Conservation (phyloP, 1,284 basidiomycete species). For the Apiotrichum gracile region DNA sequence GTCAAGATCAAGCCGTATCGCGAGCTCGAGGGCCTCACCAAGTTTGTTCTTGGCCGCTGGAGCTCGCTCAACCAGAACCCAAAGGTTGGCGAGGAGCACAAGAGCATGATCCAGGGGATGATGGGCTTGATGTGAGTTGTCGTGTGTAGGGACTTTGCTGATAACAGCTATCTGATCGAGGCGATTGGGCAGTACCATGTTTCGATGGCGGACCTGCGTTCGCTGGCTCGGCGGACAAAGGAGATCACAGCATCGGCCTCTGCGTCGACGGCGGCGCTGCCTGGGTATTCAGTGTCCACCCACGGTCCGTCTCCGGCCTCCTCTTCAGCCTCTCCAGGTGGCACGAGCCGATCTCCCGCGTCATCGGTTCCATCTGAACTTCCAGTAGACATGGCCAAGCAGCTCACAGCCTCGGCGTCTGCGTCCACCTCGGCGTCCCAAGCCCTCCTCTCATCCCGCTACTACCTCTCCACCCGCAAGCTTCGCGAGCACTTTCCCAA, state of each 20-base stretch:
- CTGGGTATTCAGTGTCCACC: constrained; percentile 9
- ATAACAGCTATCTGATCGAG: constrained; percentile 38
- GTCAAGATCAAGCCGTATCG: constrained; percentile 26
- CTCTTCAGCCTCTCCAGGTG: constrained; percentile 12
- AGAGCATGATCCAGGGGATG: constrained; percentile 33
- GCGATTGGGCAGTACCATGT: constrained; percentile 38
- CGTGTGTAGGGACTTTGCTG: neutral
- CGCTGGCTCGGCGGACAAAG: constrained; percentile 25
- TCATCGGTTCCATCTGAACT: constrained; percentile 13
- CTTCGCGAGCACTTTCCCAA: constrained; percentile 29
- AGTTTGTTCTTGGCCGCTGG: constrained; percentile 32
- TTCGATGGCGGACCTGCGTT: constrained; percentile 25
- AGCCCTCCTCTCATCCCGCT: constrained; percentile 29
- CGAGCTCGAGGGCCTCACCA: constrained; percentile 28
- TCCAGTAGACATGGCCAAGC: constrained; percentile 30
- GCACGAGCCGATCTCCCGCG: constrained; percentile 16
- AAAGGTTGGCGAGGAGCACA: constrained; percentile 13
- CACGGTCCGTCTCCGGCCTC: constrained; percentile 20
- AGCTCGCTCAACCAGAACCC: constrained; percentile 18
- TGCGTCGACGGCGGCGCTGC: neutral
- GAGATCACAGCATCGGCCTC: constrained; percentile 12
- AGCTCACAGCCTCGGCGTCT: constrained; percentile 24
- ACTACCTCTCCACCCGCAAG: constrained; percentile 28
- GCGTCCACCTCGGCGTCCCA: constrained; percentile 19
- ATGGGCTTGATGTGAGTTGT: constrained; percentile 41